These are phyloP conservation scores for Otatea glauca DNA, from an alignment of 176 grass and related monocot genomes.

Conservation along the genomic window DNA sequence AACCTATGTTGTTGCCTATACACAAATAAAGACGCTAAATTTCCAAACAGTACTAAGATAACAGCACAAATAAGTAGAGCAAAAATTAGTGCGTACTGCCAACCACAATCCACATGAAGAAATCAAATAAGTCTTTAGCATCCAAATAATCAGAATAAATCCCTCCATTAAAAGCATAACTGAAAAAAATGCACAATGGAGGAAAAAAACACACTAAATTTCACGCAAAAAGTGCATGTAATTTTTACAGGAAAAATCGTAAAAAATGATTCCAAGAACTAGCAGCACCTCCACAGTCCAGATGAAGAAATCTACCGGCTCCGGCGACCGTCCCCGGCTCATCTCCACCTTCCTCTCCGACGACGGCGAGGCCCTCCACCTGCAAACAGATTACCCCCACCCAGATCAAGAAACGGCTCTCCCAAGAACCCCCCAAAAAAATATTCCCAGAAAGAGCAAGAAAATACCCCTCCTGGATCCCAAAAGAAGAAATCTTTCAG, in stretches of 20 bases:
- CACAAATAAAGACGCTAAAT: not conserved
- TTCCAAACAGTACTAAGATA: not conserved
- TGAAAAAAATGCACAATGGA: not conserved
- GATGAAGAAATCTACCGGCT: conserved; percentile 95
- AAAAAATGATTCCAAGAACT: conserved; percentile 16
- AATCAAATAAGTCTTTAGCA: conserved; percentile 9
- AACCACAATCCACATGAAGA: conserved; percentile 2
- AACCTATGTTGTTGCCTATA: not conserved
- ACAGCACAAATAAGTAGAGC: not conserved
- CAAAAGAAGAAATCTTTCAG: conserved; percentile 18
- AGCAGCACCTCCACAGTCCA: conserved; percentile 78
- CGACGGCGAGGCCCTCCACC: conserved; percentile 10
- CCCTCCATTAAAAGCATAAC: not conserved
- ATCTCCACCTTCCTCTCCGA: conserved; percentile 55
- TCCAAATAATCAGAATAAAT: conserved; percentile 2
- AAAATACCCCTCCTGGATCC: conserved; percentile 28
- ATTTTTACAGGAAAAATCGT: not conserved
- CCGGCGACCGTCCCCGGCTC: conserved; percentile 73
- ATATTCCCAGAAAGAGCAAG: not conserved
- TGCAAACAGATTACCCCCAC: conserved; percentile 43
- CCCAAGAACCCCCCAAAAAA: not conserved
- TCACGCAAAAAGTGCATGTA: not conserved
- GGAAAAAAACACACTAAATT: not conserved
- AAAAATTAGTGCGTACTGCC: not conserved
- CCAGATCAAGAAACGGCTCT: conserved; percentile 45